Base-by-base conservation (phyloP, 164 flowering plant genomes). In the Platanus orientalis region DNA sequence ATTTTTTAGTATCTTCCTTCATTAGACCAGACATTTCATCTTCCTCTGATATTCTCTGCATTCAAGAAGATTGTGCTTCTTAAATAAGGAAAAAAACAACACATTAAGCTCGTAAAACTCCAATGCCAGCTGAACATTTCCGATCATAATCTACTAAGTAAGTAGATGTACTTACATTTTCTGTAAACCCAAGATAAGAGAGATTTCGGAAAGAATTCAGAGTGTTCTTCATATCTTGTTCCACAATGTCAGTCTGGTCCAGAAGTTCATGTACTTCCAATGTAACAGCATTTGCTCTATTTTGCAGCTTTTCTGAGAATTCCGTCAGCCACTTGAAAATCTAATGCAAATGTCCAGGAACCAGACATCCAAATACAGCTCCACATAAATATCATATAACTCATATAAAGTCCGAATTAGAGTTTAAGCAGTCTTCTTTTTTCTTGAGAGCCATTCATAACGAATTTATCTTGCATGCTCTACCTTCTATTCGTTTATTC, bases 241-340 rank as follows among this genome's bases (percentile, higher is more conserved):
- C 73, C 11, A 60, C 73, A 36, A 36, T 51, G 9, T 54, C 55
- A 57, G 73, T 61, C 60, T 69, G 73, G 12, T 66, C 73, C 39
- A 69, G 20, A 28, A 69, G 54, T 39, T 42, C 64, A 36, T 69
- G 51, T 34, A 69, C 34, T 57, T 69, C 70, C 45, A 17, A 10
- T 3, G 70, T 69, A 13, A 61, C 40, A 42, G 24, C 51, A 42
- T 58, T 27, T 39, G 76, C 76, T 53, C 76, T 69, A 60, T 26
- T 65, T 62, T 69, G 51, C 52, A 73, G 21, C 25, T 69, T 57
- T 45, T 65, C 64, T 5, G 73, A 65, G 34, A 73, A 62, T 20
- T 73, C 73, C 23, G 61, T 71, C 67, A 73, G 47, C 73, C 76
- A 65, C 58, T 56, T 73, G 19, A 62, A 44, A 65, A 73, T 63